Evolutionary conservation across 2,329 filamentous ascomycete genomes (phyloP).

Genomic region (Fusarium nurragi): DNA sequence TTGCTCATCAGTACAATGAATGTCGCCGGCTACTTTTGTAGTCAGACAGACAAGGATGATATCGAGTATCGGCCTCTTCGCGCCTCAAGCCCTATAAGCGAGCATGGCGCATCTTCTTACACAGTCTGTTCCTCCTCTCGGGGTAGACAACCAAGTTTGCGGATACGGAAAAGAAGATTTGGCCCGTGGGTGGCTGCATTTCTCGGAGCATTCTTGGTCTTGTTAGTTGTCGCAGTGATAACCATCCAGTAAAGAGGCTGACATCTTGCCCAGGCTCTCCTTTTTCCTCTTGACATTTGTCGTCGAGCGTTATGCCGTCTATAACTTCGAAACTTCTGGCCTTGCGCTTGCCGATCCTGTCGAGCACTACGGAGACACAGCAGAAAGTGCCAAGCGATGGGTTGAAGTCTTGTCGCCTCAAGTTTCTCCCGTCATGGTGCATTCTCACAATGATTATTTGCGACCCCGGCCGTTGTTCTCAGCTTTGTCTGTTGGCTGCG

Average conservation of each 20-base stretch:
- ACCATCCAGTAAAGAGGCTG: background rate
- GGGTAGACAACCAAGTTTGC: background rate
- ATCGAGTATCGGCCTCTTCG: conserved; percentile 27
- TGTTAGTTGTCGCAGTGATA: conserved; percentile 12
- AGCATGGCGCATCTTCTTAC: background rate
- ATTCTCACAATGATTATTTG: conserved; percentile 77
- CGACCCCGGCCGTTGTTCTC: conserved; percentile 69
- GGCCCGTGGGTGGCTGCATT: conserved; percentile 1
- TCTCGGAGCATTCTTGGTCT: conserved; percentile 1
- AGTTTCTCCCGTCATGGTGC: conserved; percentile 46
- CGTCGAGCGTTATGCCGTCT: conserved; percentile 23
- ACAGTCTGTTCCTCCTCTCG: background rate
- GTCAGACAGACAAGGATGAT: conserved; percentile 16
- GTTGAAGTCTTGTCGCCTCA: conserved; percentile 24
- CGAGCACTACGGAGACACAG: conserved; percentile 10
- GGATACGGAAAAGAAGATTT: background rate
- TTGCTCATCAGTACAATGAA: conserved; percentile 6
- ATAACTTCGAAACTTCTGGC: conserved; percentile 28
- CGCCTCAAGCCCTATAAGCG: background rate
- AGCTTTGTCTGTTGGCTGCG: conserved; percentile 67
- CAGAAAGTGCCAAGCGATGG: conserved; percentile 30
- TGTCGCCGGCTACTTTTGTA: conserved; percentile 19
- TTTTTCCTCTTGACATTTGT: conserved; percentile 24
- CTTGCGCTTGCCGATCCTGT: conserved; percentile 23
- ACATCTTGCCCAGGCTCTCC: conserved; percentile 8